A percentile compares a stretch with the other conserved stretches of the same genome.
Evolutionary conservation across 1,284 basidiomycete species (phyloP).

Genomic region (Microbotryomycetes sp.): DNA sequence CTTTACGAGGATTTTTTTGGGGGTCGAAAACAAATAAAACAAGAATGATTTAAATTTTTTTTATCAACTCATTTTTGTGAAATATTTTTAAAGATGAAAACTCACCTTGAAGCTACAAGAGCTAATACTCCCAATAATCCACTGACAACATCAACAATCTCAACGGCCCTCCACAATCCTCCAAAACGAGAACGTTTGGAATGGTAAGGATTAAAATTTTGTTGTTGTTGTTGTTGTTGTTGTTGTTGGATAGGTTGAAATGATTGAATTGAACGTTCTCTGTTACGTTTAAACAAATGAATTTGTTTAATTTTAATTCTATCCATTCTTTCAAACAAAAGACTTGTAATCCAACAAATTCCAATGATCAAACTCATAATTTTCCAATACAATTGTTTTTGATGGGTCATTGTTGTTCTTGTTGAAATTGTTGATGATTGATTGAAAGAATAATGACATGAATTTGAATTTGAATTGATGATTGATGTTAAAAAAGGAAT

Average conservation of each 20-base stretch:
- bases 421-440: too few species aligned
- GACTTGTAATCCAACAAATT: neutral
- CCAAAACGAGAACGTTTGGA: too few species aligned
- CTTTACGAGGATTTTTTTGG: neutral
- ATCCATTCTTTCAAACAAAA: neutral
- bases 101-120: neutral
- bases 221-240: too few species aligned
- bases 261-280: too few species aligned
- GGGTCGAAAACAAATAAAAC: too few species aligned
- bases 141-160: neutral
- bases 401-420: too few species aligned
- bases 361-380: neutral
- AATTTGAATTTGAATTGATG: neutral
- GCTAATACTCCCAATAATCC: neutral
- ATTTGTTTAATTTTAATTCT: neutral
- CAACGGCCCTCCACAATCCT: neutral
- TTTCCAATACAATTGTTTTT: neutral
- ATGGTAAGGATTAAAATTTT: too few species aligned
- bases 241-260: too few species aligned
- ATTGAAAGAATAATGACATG: too few species aligned
- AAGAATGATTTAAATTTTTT: neutral
- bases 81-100: neutral
- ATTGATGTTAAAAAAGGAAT: neutral
- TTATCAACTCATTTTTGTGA: neutral
- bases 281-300: neutral